Evolutionary conservation across 108 stramenopile species (phyloP).

Genomic region (Discostella pseudostelligera): DNA sequence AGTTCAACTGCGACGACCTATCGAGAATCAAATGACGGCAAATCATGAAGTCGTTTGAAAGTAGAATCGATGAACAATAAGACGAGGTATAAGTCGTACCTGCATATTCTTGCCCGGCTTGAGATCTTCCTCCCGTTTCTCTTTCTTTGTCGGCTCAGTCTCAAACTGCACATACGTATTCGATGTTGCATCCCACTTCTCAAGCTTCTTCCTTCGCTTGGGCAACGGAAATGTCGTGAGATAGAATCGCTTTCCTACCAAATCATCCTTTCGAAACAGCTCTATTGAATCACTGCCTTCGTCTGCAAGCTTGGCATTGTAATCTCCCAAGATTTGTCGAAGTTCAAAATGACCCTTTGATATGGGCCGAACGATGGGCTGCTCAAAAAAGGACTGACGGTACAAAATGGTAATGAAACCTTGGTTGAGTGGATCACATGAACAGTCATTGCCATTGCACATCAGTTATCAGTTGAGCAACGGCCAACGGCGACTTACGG

Average conservation of each 20-base stretch:
- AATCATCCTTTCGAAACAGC: conserved; percentile 59
- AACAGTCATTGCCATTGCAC: neutral
- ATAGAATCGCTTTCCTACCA: conserved; percentile 65
- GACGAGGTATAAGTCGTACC: conserved; percentile 19
- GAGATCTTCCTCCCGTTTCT: conserved; percentile 50
- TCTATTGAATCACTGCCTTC: conserved; percentile 52
- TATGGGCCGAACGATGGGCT: conserved; percentile 64
- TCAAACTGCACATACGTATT: conserved; percentile 63
- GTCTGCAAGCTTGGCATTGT: conserved; percentile 49
- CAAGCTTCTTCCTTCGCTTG: conserved; percentile 48
- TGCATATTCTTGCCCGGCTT: conserved; percentile 44
- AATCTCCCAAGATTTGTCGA: conserved; percentile 65
- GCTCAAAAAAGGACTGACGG: conserved; percentile 64
- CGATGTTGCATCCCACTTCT: conserved; percentile 64
- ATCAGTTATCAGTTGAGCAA: neutral
- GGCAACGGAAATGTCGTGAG: conserved; percentile 68
- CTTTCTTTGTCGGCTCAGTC: conserved; percentile 35
- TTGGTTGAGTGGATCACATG: neutral
- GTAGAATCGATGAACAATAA: conserved; percentile 15
- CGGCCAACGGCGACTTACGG: conserved; percentile 14
- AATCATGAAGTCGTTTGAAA: conserved; percentile 2
- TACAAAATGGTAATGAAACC: neutral
- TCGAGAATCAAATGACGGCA: neutral
- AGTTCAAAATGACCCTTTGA: conserved; percentile 62
- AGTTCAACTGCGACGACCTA: conserved; percentile 71